Percentiles rank a stretch among this genome's conserved stretches.
Conservation (phyloP, 2,329 filamentous ascomycete genomes). For the Neopestalotiopsis clavispora region DNA sequence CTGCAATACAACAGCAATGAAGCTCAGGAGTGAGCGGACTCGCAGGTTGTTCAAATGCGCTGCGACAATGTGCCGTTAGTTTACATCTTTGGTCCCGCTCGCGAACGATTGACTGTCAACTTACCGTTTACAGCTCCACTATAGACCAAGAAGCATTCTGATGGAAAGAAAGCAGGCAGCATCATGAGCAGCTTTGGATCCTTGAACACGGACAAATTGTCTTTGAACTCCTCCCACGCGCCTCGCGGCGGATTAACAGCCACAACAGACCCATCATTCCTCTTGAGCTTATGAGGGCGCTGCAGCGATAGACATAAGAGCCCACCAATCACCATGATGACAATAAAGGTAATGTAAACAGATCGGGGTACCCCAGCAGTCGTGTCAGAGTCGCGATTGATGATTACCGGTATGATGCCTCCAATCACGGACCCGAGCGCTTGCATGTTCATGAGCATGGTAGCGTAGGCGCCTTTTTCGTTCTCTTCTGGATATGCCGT, state of each 20-base stretch:
- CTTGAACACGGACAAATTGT: slow-evolving; percentile 26
- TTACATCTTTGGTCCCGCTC: neutral
- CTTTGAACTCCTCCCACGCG: slow-evolving; percentile 33
- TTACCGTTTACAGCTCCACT: slow-evolving; percentile 36
- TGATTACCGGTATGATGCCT: slow-evolving; percentile 33
- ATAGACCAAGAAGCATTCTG: slow-evolving; percentile 38
- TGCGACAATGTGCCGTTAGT: neutral
- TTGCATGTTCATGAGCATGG: slow-evolving; percentile 34
- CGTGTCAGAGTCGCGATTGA: slow-evolving; percentile 28
- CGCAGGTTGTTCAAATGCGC: slow-evolving; percentile 17
- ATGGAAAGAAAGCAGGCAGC: slow-evolving; percentile 30
- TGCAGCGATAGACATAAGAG: slow-evolving; percentile 21
- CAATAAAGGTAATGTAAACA: slow-evolving; percentile 34
- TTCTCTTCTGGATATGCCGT: slow-evolving; percentile 38
- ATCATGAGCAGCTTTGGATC: slow-evolving; percentile 33
- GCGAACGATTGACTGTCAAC: neutral
- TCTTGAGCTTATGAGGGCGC: slow-evolving; percentile 29
- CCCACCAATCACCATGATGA: slow-evolving; percentile 26
- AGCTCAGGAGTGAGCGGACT: slow-evolving; percentile 30
- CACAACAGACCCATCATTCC: slow-evolving; percentile 33
- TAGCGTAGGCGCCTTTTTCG: slow-evolving; percentile 35
- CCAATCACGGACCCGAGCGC: slow-evolving; percentile 34
- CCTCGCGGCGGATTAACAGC: slow-evolving; percentile 31
- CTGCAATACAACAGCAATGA: slow-evolving; percentile 36
- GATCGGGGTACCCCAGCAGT: slow-evolving; percentile 25